phyloP scores from a whole-genome alignment of 306 rosid species.

The Corylus avellana region DNA sequence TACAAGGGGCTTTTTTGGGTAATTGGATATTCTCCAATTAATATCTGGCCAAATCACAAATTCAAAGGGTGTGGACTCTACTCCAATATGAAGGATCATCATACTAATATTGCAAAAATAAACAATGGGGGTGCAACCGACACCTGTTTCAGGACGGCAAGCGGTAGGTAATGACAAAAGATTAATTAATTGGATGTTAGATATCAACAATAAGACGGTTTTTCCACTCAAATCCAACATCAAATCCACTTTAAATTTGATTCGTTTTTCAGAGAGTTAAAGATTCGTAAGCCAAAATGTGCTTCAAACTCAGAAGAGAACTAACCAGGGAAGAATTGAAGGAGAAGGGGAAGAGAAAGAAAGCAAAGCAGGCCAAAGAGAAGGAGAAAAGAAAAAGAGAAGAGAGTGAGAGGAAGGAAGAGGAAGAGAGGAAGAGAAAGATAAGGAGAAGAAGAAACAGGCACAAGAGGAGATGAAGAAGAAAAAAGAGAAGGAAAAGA shows the following conservation, averaged over 20 bases:
- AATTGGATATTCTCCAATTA: background rate
- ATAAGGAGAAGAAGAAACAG: slow-evolving; percentile 4
- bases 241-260: background rate
- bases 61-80: background rate
- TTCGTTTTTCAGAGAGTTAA: background rate
- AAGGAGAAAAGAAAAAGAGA: slow-evolving; percentile 20
- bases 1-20: background rate
- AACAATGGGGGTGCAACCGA: slow-evolving; percentile 13
- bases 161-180: background rate
- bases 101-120: background rate
- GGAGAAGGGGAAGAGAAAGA: slow-evolving; percentile 43
- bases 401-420: slow-evolving; percentile 10
- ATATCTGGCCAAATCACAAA: background rate
- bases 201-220: slow-evolving; percentile 12
- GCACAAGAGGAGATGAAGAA: slow-evolving; percentile 17
- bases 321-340: slow-evolving; percentile 42
- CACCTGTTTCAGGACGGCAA: slow-evolving; percentile 37
- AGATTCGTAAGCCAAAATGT: slow-evolving; percentile 27
- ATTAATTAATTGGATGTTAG: slow-evolving; percentile 15
- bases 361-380: slow-evolving; percentile 24
- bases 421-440: slow-evolving; percentile 16
- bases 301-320: slow-evolving; percentile 46
- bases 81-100: background rate
- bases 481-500: slow-evolving; percentile 27
- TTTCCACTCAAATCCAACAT: slow-evolving; percentile 3